Evolutionary conservation across 441 rosid species (phyloP).

Genomic region (Breynia disticha): DNA sequence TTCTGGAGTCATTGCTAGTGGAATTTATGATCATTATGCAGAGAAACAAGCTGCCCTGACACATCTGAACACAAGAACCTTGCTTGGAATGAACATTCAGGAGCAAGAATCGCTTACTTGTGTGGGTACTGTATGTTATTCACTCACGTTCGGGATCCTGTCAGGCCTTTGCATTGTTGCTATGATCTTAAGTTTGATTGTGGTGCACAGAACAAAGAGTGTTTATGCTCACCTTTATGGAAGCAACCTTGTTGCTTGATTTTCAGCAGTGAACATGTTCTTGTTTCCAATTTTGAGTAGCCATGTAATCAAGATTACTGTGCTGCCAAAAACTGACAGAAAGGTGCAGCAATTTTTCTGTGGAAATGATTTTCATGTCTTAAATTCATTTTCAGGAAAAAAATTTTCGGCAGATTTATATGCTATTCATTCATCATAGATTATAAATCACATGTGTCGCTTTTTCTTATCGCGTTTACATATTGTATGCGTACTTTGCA

Average conservation of each 20-base stretch:
- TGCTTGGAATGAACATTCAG: conserved; percentile 13
- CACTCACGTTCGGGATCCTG: conserved; percentile 71
- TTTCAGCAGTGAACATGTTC: no score
- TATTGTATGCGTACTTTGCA: no score
- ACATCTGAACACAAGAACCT: conserved; percentile 10
- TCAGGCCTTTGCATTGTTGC: conserved; percentile 69
- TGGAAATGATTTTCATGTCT: no score
- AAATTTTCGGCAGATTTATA: no score
- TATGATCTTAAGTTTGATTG: conserved; percentile 54
- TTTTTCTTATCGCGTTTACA: no score
- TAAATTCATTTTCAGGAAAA: no score
- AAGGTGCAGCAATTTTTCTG: no score
- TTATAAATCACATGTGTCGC: no score
- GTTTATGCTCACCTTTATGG: conserved; percentile 71
- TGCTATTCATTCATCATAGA: no score
- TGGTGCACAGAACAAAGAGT: conserved; percentile 54
- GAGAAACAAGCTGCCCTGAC: conserved; percentile 47
- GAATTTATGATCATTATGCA: conserved; percentile 71
- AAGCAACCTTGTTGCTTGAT: background rate
- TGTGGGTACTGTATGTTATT: conserved; percentile 62
- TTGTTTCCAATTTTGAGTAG: no score
- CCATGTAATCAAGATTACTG: no score
- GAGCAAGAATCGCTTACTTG: conserved; percentile 49
- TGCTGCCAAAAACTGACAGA: no score
- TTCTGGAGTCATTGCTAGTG: conserved; percentile 76